These are phyloP conservation scores for Blastobotrys terrestris DNA, from an alignment of 805 yeast species.

Conservation along the genomic window DNA sequence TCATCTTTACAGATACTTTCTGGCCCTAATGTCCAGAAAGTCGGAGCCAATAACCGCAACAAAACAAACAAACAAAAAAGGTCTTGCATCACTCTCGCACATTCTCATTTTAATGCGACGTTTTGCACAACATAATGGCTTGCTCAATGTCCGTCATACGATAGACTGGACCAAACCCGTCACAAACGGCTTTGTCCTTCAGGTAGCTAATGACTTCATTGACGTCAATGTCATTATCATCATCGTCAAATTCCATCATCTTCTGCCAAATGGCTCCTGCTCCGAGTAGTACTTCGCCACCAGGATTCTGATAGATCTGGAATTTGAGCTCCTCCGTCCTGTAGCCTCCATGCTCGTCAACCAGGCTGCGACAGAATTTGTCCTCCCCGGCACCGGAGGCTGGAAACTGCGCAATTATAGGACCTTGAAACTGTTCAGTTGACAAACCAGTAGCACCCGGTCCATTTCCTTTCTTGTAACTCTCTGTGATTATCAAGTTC, in stretches of 20 bases:
- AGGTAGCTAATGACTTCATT: constrained; percentile 58
- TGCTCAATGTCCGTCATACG: constrained; percentile 18
- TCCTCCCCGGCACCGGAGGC: constrained; percentile 17
- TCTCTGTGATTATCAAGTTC: constrained; percentile 52
- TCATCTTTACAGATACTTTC: no score
- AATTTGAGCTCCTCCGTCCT: constrained; percentile 7
- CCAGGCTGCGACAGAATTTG: constrained; percentile 3
- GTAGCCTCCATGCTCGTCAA: constrained; percentile 16
- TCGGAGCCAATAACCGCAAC: no score
- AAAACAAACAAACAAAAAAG: no score
- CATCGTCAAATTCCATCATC: constrained; percentile 37
- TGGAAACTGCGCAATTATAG: constrained; percentile 17
- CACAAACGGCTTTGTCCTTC: constrained; percentile 67
- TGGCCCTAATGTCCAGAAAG: no score
- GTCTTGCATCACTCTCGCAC: background rate
- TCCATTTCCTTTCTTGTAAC: constrained; percentile 22
- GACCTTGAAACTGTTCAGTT: background rate
- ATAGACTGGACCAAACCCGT: constrained; percentile 56
- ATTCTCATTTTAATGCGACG: background rate
- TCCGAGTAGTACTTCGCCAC: constrained; percentile 50
- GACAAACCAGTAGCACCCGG: constrained; percentile 1
- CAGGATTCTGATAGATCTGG: constrained; percentile 19
- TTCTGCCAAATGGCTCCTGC: constrained; percentile 83
- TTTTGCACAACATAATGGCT: constrained; percentile 12
- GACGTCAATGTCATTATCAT: constrained; percentile 32